phyloP scores from a whole-genome alignment of 768 basidiomycete species.

The Lyophyllum semitale region DNA sequence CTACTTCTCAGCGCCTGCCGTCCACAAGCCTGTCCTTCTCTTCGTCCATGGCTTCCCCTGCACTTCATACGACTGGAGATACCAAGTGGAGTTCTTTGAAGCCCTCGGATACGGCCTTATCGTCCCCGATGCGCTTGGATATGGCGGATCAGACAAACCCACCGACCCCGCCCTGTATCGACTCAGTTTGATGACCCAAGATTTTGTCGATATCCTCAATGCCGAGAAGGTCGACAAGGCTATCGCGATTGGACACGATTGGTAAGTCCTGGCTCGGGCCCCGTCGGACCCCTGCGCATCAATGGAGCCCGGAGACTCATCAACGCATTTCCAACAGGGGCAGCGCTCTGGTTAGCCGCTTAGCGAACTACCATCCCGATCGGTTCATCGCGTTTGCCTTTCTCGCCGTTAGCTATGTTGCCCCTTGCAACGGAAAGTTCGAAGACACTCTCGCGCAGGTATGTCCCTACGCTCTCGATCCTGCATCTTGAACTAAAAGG shows the following conservation, averaged over 20 bases:
- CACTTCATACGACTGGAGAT: too few species aligned
- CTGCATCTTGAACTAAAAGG: not conserved
- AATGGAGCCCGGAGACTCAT: not conserved
- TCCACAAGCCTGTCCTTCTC: too few species aligned
- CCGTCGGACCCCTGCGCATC: constrained; percentile 32
- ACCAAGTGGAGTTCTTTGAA: too few species aligned
- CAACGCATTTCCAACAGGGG: constrained; percentile 34
- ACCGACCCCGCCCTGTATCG: constrained; percentile 37
- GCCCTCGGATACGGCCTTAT: constrained; percentile 45
- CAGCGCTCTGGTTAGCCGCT: too few species aligned
- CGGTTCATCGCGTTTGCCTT: too few species aligned
- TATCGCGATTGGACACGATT: too few species aligned
- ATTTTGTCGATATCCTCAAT: constrained; percentile 44
- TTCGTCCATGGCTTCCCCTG: too few species aligned
- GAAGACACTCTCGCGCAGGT: too few species aligned
- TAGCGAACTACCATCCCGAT: too few species aligned
- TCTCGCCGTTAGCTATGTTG: constrained; percentile 35
- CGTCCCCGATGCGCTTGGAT: constrained; percentile 54
- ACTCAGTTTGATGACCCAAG: constrained; percentile 32
- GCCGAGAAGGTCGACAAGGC: constrained; percentile 30
- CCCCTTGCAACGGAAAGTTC: constrained; percentile 23
- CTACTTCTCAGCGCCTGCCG: too few species aligned
- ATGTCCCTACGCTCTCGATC: not conserved
- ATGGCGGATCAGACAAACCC: too few species aligned
- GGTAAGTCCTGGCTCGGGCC: too few species aligned